A percentile compares a stretch with the other conserved stretches of the same genome.
phyloP scores from a whole-genome alignment of 257 asterid species.

The Leptodermis oblonga region DNA sequence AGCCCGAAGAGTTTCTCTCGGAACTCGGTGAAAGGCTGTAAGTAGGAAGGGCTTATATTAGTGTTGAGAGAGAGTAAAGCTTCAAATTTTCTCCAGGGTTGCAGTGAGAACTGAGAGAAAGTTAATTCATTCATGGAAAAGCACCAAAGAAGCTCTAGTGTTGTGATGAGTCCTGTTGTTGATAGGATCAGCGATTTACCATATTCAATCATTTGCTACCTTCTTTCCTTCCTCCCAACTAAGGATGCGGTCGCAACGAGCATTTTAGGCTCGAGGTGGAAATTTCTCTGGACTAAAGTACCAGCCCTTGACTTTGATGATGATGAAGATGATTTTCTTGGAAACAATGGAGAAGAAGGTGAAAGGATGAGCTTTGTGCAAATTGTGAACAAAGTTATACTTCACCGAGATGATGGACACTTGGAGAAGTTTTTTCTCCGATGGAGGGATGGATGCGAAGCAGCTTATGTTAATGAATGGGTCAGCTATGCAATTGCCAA shows the following conservation, averaged over 20 bases:
- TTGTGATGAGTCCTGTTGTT: not conserved
- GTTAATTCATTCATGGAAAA: too few species aligned
- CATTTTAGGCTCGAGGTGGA: not conserved
- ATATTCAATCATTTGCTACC: not conserved
- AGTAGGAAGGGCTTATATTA: too few species aligned
- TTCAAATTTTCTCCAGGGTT: too few species aligned
- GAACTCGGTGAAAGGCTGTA: too few species aligned
- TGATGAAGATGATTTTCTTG: not conserved
- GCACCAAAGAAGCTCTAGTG: too few species aligned
- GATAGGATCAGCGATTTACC: slow-evolving; percentile 7
- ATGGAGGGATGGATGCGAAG: not conserved
- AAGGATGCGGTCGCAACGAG: not conserved
- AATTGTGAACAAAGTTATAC: not conserved
- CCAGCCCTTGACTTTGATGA: not conserved
- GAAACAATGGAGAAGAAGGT: not conserved
- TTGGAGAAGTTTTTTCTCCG: not conserved
- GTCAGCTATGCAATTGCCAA: not conserved
- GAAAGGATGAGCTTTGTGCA: not conserved
- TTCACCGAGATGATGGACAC: not conserved
- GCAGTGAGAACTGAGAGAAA: too few species aligned
- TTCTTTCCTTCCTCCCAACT: not conserved
- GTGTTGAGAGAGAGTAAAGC: too few species aligned
- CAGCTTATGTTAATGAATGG: not conserved
- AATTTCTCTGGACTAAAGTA: not conserved
- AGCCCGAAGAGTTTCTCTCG: too few species aligned